A percentile compares a stretch with the other conserved stretches of the same genome.
These are phyloP conservation scores for Rhodotorula babjevae DNA, from an alignment of 768 basidiomycete species.

Conservation along the genomic window DNA sequence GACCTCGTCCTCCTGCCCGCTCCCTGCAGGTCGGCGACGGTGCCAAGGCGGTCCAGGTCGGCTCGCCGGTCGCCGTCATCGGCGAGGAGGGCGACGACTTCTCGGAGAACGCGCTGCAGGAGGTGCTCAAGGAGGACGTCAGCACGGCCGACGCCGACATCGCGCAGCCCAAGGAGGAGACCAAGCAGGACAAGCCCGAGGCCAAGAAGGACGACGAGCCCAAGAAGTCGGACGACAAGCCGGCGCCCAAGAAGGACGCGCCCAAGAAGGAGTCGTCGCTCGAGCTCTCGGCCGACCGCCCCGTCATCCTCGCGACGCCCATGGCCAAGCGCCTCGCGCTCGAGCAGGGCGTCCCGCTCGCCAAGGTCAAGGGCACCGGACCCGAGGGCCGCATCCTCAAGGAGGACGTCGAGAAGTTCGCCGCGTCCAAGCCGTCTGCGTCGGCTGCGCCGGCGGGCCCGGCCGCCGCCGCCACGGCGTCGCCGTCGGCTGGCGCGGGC, in stretches of 20 bases:
- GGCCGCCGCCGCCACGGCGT: conserved; percentile 52
- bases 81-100: conserved; percentile 95
- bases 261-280: conserved; percentile 37
- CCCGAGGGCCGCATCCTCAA: conserved; percentile 91
- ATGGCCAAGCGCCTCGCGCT: conserved; percentile 95
- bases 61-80: conserved; percentile 80
- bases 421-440: conserved; percentile 50
- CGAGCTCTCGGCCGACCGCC: conserved; percentile 53
- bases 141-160: conserved; percentile 9
- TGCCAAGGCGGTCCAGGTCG: conserved; percentile 78
- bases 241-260: conserved; percentile 46
- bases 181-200: conserved; percentile 28
- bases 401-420: conserved; percentile 88
- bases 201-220: conserved; percentile 15
- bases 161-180: conserved; percentile 30
- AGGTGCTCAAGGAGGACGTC: conserved; percentile 47
- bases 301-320: conserved; percentile 85
- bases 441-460: conserved; percentile 43
- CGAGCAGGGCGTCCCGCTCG: conserved; percentile 84
- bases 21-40: conserved; percentile 74
- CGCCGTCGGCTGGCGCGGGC: conserved; percentile 51
- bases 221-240: conserved; percentile 36
- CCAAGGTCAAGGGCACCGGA: conserved; percentile 85
- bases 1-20: background rate
- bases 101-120: conserved; percentile 62